Conservation (phyloP, 202 grass and related monocot genomes). For the Digitaria exilis region DNA sequence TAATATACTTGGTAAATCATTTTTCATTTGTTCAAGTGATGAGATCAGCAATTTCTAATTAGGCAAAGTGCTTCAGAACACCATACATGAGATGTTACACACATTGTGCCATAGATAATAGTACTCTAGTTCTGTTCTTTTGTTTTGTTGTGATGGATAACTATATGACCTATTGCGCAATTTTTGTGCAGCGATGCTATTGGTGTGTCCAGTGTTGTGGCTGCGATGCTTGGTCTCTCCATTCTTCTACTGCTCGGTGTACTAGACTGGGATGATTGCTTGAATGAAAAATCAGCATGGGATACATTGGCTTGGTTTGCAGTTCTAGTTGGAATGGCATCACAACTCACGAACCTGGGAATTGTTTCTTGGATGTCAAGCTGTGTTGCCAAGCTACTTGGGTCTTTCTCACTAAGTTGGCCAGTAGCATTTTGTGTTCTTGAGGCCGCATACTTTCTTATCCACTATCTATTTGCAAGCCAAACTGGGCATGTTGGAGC, state of each 20-base stretch:
- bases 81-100: neutral
- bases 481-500: constrained; percentile 94
- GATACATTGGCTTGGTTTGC: constrained; percentile 93
- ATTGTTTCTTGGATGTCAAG: constrained; percentile 86
- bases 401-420: constrained; percentile 82
- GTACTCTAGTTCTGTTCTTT: neutral
- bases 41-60: neutral
- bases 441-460: constrained; percentile 82
- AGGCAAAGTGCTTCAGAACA: constrained; percentile 7
- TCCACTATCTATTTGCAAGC: constrained; percentile 95
- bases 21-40: neutral
- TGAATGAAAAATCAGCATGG: constrained; percentile 93
- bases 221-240: constrained; percentile 89
- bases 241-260: constrained; percentile 90
- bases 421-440: constrained; percentile 78
- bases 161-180: constrained; percentile 10
- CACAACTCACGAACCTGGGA: constrained; percentile 84
- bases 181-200: constrained; percentile 65
- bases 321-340: constrained; percentile 90
- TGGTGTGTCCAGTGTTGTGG: constrained; percentile 84
- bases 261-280: constrained; percentile 87
- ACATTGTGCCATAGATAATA: neutral
- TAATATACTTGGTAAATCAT: neutral
- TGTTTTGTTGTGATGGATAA: neutral
- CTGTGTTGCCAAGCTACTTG: constrained; percentile 70